These are phyloP conservation scores for Talaromyces ruber DNA, from an alignment of 495 filamentous ascomycete genomes.

Conservation along the genomic window DNA sequence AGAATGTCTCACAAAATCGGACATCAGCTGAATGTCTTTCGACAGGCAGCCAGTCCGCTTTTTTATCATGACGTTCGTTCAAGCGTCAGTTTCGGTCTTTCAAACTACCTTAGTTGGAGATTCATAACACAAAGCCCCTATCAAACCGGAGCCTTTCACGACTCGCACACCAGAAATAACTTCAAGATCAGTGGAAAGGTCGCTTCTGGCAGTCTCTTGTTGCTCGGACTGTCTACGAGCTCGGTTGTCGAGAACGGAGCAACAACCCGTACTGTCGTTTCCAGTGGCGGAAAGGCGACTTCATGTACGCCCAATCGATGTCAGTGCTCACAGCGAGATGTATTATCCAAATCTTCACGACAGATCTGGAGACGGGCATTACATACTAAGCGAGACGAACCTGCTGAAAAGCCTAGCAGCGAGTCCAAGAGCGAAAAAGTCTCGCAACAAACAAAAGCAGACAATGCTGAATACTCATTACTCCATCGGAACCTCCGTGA, in stretches of 20 bases:
- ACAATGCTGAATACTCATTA: slow-evolving; percentile 9
- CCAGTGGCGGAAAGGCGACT: slow-evolving; percentile 10
- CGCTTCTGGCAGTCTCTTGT: slow-evolving; percentile 30
- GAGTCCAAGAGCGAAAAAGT: background rate
- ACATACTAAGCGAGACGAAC: slow-evolving; percentile 22
- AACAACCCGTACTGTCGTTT: slow-evolving; percentile 24
- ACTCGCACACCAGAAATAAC: slow-evolving; percentile 9
- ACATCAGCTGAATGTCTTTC: slow-evolving; percentile 40
- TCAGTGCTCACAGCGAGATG: background rate
- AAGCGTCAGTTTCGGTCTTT: slow-evolving; percentile 16
- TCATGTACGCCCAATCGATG: background rate
- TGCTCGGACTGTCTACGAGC: slow-evolving; percentile 26
- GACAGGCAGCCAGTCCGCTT: slow-evolving; percentile 33
- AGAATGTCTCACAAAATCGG: slow-evolving; percentile 48
- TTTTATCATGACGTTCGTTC: slow-evolving; percentile 31
- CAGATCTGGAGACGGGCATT: slow-evolving; percentile 22
- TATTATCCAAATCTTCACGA: background rate
- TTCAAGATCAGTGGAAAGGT: slow-evolving; percentile 25
- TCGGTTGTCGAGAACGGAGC: slow-evolving; percentile 27
- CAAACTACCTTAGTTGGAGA: slow-evolving; percentile 10
- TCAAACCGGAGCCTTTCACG: background rate
- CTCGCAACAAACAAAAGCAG: background rate
- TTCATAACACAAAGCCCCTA: slow-evolving; percentile 11
- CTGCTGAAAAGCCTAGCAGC: slow-evolving; percentile 1
- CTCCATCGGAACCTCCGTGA: slow-evolving; percentile 44